Base-by-base conservation (phyloP, 2,329 filamentous ascomycete species). In the Chaetothyriales sp. region DNA sequence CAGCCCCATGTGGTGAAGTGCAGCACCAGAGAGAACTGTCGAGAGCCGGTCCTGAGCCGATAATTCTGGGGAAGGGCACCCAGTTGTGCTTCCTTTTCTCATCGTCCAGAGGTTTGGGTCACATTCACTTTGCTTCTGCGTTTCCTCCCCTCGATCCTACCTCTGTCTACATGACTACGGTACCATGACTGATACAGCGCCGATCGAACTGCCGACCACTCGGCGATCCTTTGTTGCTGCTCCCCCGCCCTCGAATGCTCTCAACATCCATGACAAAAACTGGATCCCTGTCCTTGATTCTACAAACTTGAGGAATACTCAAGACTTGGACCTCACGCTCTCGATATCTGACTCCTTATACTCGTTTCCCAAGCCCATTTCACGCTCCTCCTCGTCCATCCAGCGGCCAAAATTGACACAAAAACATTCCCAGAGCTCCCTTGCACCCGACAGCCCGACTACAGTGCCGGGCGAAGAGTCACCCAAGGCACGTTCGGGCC, bases 181-280 rank as follows among this genome's bases (percentile, higher is more conserved):
- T 15, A 50, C n/a, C 46, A 60, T 60, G 58, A 49, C 53, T 15
- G 47, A 51, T 18, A 39, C 48, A 22, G 50, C 51, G 18, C 52
- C 56, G 9, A 46, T 60, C 39, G 58, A 60, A 36, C 49, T 60
- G 20, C 56, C 56, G 45, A 53, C 57, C 2, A 51, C 51, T 32
- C 48, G 57, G 46, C 52, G 55, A 18, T 60, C 58, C 3, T 51
- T 53, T 46, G 55, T 54, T 39, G 39, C 49, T 7, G 44, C 48
- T 22, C 51, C 53, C 25, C 7, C n/a, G n/a, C n/a, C 18, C 8
- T n/a, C 10, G 18, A 18, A 25, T 9, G 43, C 32, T 2, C 49
- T 53, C n/a, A 57, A 60, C 43, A 54, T 60, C 42, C 52, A 59
- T 43, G 57, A 60, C 46, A 55, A 53, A 36, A 60, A 60, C 46